Evolutionary conservation across 768 basidiomycete species (phyloP), one percentile per base, ranked within the genome.

Genomic region (Mycena latifolia): DNA sequence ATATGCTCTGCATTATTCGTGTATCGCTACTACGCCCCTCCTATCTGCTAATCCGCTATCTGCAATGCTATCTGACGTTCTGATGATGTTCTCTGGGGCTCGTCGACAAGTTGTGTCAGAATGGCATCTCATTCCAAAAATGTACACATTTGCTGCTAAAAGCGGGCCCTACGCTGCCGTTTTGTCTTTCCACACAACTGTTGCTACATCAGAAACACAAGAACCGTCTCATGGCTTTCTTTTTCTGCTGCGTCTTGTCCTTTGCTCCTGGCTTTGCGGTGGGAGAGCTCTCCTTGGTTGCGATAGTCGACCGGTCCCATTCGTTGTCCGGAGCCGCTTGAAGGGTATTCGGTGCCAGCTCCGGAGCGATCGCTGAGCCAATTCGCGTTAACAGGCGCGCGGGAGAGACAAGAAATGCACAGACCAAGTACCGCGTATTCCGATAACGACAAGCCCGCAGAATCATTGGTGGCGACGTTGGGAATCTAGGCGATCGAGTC

Each of bases 391-490:
- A 35, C 28, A 53, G 22, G n/a, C n/a, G 18, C 17, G n/a, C 20
- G 17, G 7, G 18, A 27, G 41, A 0, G 12, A 22, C 11, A 9
- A 20, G 20, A 2, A 27, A 24, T 14, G 25, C 14, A 39, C 60
- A 45, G n/a, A 67, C 65, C 69, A 11, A 81, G 71, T 1, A 80
- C 76, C 0, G 77, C 79, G 66, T 78, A 79, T 67, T 80, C 76
- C 11, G 74, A 72, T 24, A 81, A 61, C 1, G 79, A 78, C 2
- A 77, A 71, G 41, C 76, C 74, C 3, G 73, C 76, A 8, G 77
- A 75, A 50, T 81, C 80, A 51, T 80, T 81, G 10, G 80, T 80
- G 4, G 68, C 76, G 35, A 80, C 67, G 53, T 81, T 80, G 0
- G 74, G 73, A 25, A 81, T 80, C 78, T 43, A 12, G 7, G 18